Conservation (phyloP, 257 asterid species). For the Linaria vulgaris region DNA sequence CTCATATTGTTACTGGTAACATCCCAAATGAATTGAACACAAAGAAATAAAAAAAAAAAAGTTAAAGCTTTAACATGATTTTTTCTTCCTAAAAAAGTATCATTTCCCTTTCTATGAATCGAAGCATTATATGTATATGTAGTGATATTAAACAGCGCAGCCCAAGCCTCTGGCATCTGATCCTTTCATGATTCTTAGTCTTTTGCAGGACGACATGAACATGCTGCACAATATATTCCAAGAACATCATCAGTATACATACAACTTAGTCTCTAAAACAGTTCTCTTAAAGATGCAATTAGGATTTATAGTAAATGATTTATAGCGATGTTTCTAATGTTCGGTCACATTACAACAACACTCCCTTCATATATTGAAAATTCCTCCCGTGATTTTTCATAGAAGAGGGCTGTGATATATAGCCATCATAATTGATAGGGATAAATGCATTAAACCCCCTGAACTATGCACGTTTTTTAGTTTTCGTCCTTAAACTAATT, state of each 20-base stretch:
- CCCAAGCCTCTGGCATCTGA: conserved; percentile 77
- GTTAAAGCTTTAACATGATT: conserved; percentile 36
- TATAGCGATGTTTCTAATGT: too few species aligned
- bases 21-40: conserved; percentile 34
- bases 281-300: neutral
- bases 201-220: conserved; percentile 78
- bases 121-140: neutral
- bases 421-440: too few species aligned
- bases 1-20: conserved; percentile 22
- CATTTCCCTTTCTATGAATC: conserved; percentile 22
- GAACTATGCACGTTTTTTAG: too few species aligned
- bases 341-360: too few species aligned
- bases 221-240: conserved; percentile 46
- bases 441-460: too few species aligned
- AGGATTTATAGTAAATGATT: too few species aligned
- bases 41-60: conserved; percentile 27
- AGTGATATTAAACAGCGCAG: conserved; percentile 35
- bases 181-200: conserved; percentile 78
- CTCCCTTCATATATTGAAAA: too few species aligned
- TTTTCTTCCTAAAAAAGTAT: conserved; percentile 29
- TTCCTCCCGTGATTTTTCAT: too few species aligned
- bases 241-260: conserved; percentile 20
- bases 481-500: too few species aligned
- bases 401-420: too few species aligned
- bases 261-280: neutral